phyloP scores from a whole-genome alignment of 768 basidiomycete species.

The Lentinula boryana region DNA sequence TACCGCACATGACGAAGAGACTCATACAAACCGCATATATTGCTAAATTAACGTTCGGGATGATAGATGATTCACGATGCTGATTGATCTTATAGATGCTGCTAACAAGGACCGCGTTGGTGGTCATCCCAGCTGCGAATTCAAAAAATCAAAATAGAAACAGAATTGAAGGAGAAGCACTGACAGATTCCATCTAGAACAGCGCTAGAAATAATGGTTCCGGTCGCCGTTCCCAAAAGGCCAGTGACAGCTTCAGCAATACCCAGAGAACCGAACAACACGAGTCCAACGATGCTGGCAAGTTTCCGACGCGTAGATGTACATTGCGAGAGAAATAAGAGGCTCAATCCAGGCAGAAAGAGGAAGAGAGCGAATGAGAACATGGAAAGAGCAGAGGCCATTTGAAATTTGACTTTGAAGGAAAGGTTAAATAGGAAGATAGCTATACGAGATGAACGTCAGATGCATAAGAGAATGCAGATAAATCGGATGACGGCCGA shows the following conservation, averaged over 20 bases:
- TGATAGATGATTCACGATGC: neutral
- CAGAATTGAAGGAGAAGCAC: neutral
- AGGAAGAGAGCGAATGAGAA: neutral
- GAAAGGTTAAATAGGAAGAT: neutral
- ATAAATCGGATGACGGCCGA: neutral
- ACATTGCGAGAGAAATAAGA: neutral
- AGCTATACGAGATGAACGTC: neutral
- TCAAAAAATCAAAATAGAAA: neutral
- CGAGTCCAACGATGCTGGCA: neutral
- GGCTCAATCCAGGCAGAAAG: neutral
- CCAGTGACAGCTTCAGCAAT: neutral
- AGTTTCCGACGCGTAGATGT: neutral
- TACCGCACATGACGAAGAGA: neutral
- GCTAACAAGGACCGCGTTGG: neutral
- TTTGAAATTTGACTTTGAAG: neutral
- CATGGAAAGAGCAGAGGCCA: neutral
- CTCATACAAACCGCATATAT: neutral
- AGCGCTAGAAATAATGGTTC: neutral
- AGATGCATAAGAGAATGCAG: neutral
- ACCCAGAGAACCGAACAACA: neutral
- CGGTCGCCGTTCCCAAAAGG: neutral
- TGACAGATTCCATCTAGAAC: neutral
- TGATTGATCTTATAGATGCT: neutral
- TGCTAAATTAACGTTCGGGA: neutral
- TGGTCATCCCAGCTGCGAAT: neutral